Base-by-base conservation (phyloP, 1,284 basidiomycete species). In the Cryptococcus jaspeensis region DNA sequence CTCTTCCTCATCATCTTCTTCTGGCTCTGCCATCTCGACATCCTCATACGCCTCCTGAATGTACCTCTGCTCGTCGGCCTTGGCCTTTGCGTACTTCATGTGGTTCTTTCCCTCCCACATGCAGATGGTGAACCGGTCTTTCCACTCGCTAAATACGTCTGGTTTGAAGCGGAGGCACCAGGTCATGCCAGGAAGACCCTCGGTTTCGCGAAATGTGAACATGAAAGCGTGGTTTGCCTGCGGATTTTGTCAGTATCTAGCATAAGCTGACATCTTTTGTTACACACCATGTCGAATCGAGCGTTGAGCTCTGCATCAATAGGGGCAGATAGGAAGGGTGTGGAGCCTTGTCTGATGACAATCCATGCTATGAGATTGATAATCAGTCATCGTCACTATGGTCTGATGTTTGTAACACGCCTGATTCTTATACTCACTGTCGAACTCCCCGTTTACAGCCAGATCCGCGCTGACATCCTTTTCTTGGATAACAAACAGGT, bases 101-200 rank as follows among this genome's bases (percentile, higher is more conserved):
- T 85, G 82, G 77, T 97, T 89, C 54, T 88, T 79, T 9, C 84
- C 84, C 77, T 98, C 90, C 90, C 92, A 98, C 62, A 89, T 75
- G 58, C 84, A 85, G 61, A 82, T 84, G 2, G 85, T 85, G 71
- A 92, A 92, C 6, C 81, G 80, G 44, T 81, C 78, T 65, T 87
- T 83, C 79, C 92, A 91, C 9, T 74, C 76, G 5, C 80, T 74
- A 67, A 88, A 94, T 1, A 80, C 80, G 56, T 81, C 72, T 15
- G 80, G 79, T 5, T 73, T 66, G 72, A 96, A 93, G 60, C 86
- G 82, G 67, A 98, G 82, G 55, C 90, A 85, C 92, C 92, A 93
- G 56, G 92, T 92, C 70, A 83, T 85, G 68, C 85, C 82, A 22
- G 78, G 75, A 15, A 75, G 64, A 39, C 85, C 84, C 52, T 82